These are phyloP conservation scores for Penicillium janthinellum DNA, from an alignment of 2,329 filamentous ascomycete genomes.

Conservation along the genomic window DNA sequence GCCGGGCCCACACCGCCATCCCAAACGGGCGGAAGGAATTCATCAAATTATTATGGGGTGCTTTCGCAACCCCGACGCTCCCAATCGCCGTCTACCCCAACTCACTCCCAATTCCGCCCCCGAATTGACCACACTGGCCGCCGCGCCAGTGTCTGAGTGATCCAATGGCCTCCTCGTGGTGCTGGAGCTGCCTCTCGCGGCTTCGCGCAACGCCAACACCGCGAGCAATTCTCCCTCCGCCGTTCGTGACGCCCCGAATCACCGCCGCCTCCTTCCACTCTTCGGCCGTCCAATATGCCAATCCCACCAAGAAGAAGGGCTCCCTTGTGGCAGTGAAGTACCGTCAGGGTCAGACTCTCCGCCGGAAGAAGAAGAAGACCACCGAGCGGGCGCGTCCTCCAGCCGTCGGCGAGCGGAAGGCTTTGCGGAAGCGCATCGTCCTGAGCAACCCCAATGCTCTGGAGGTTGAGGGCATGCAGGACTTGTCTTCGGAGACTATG, in stretches of 20 bases:
- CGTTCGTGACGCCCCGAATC: conserved; percentile 48
- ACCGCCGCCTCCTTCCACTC: conserved; percentile 51
- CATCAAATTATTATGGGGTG: conserved; percentile 30
- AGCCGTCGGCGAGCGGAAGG: conserved; percentile 78
- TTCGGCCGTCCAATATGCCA: conserved; percentile 41
- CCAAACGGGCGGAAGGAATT: conserved; percentile 25
- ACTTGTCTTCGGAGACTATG: conserved; percentile 60
- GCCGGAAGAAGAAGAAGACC: conserved; percentile 49
- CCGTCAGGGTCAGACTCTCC: conserved; percentile 43
- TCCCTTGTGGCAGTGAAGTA: conserved; percentile 35
- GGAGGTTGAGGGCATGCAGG: conserved; percentile 67
- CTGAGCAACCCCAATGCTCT: conserved; percentile 94
- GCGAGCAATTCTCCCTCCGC: conserved; percentile 39
- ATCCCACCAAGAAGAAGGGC: conserved; percentile 54
- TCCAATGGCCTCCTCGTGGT: conserved; percentile 59
- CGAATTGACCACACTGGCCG: conserved; percentile 35
- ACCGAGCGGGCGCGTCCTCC: conserved; percentile 60
- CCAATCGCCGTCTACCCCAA: conserved; percentile 12
- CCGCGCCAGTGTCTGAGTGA: conserved; percentile 34
- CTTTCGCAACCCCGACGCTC: conserved; percentile 3
- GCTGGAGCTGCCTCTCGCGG: conserved; percentile 61
- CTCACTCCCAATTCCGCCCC: conserved; percentile 18
- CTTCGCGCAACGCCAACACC: conserved; percentile 45
- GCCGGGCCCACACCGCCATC: conserved; percentile 22
- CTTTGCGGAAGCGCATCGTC: conserved; percentile 82